Evolutionary conservation across 257 asterid genomes (phyloP).

Genomic region (Phtheirospermum japonicum): DNA sequence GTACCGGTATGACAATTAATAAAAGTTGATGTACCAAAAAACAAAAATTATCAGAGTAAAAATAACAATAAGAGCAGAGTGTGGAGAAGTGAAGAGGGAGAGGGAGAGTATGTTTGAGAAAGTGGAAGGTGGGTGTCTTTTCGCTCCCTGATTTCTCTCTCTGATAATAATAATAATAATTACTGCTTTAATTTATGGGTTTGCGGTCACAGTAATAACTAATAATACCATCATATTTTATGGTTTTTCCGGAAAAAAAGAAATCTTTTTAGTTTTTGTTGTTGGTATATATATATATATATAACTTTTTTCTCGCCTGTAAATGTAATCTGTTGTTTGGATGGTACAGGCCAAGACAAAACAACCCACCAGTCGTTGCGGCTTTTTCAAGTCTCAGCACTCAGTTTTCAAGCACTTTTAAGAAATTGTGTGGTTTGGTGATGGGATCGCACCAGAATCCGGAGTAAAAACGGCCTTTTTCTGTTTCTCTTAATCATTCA

Average conservation of each 20-base stretch:
- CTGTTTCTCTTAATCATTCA: background rate
- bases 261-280: background rate
- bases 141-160: constrained; percentile 20
- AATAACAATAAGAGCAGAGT: constrained; percentile 16
- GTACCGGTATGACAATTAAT: background rate
- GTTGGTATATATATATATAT: background rate
- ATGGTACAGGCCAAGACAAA: constrained; percentile 41
- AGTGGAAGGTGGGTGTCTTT: constrained; percentile 38
- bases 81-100: constrained; percentile 27
- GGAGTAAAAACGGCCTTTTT: constrained; percentile 33
- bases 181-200: constrained; percentile 14
- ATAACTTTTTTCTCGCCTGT: constrained; percentile 13
- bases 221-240: constrained; percentile 25
- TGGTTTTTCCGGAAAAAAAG: constrained; percentile 11
- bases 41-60: background rate
- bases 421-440: constrained; percentile 26
- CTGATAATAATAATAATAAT: constrained; percentile 18
- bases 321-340: constrained; percentile 29
- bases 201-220: constrained; percentile 35
- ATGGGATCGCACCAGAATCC: constrained; percentile 57
- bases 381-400: constrained; percentile 47
- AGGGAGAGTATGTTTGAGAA: constrained; percentile 23
- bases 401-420: constrained; percentile 19
- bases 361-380: constrained; percentile 66
- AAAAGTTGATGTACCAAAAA: constrained; percentile 16